These are phyloP conservation scores for Candida succiphila DNA, from an alignment of 805 yeast species.

Conservation along the genomic window DNA sequence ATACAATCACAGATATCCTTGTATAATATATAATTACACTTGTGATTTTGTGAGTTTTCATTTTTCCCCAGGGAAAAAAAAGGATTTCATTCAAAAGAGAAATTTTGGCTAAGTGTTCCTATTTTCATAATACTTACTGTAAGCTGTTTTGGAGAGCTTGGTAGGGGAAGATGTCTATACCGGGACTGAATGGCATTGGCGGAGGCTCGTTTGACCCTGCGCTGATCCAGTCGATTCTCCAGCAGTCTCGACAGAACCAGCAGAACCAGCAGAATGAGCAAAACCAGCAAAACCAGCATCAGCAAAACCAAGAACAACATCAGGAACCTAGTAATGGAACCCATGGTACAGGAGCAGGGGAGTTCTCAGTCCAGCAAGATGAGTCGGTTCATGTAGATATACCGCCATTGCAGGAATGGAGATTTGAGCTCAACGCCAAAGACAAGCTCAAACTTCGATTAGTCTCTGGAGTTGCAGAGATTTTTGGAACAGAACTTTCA, in stretches of 20 bases:
- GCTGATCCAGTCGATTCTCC: conserved; percentile 12
- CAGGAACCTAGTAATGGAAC: background rate
- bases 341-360: background rate
- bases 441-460: conserved; percentile 41
- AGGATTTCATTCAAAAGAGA: too few species aligned
- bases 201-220: conserved; percentile 6
- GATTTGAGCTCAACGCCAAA: conserved; percentile 51
- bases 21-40: too few species aligned
- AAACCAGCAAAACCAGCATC: background rate
- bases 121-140: too few species aligned
- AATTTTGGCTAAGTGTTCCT: too few species aligned
- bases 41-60: too few species aligned
- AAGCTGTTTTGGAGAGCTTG: background rate
- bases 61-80: too few species aligned
- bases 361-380: background rate
- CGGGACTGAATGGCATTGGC: background rate
- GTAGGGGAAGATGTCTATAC: background rate
- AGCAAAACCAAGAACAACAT: background rate
- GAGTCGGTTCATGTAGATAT: conserved; percentile 9
- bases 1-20: too few species aligned
- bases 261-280: background rate
- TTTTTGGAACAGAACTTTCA: conserved; percentile 89
- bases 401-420: conserved; percentile 51
- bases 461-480: conserved; percentile 68
- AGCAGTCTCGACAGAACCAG: conserved; percentile 3